Base-by-base conservation (phyloP, 371 early-diverging fungal genomes). In the Mucor mucedo region DNA sequence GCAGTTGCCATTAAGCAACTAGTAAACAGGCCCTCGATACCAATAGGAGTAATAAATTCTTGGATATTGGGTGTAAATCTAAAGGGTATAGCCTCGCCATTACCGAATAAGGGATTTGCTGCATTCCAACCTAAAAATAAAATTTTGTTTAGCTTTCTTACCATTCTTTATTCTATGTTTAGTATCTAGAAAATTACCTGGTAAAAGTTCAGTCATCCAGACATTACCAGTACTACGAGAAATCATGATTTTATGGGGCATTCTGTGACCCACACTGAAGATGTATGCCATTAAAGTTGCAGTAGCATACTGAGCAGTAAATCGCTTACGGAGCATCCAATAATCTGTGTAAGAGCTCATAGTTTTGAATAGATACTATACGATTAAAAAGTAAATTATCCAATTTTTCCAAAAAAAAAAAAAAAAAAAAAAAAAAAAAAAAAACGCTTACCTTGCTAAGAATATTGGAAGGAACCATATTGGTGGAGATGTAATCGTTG, bases 31-130 rank as follows among this genome's bases (percentile, higher is more conserved):
- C 99, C 98, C 60, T 97, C 98, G 7, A 98, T 82, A 0, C 98
- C 98, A 29, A 91, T 86, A 21, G 93, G 91, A 0, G 93, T 93
- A 47, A 98, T 91, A 72, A 96, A 96, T 45, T 90, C 82, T 84
- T 97, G 98, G 54, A 99, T 84, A 73, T 94, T 95, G 35, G 99
- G 98, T 9, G 99, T 98, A 67, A 98, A 87, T 5, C 99, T 89
- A 92, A 99, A 98, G 4, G 98, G 98, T 21, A 99, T 95, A 4
- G 92, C 75, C 69, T 98, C 98, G 2, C 79, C 73, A 56, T 75
- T 78, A 13, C 71, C 76, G 57, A 80, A 79, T 11, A 74, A 53
- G 11, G 69, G 80, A 13, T 67, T 69, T 5, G 72, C 61, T 49
- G 71, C 68, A 42, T 73, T 76, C 76, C 79, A 77, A 27, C 69